These are phyloP conservation scores for Dinochytrium kinnereticum DNA, from an alignment of 371 early-diverging fungal genomes.

Conservation along the genomic window DNA sequence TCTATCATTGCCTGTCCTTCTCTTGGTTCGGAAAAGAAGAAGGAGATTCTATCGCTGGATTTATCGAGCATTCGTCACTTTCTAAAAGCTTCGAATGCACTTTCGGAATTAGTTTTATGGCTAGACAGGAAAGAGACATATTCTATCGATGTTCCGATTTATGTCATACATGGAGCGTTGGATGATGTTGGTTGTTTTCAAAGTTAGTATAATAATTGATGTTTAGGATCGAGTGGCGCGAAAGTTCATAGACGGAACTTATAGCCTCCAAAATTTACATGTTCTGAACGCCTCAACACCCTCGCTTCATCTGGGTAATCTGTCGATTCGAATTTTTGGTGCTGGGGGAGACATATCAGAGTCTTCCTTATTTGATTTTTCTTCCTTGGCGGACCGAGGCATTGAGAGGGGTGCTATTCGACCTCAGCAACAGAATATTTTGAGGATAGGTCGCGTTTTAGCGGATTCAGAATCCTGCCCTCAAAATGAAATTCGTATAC, in stretches of 20 bases:
- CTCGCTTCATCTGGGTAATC: not conserved
- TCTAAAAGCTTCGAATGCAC: not conserved
- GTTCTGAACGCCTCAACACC: not conserved
- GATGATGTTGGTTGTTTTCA: conserved; percentile 4
- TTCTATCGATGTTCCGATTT: conserved; percentile 8
- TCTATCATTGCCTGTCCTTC: not conserved
- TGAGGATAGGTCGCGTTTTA: conserved; percentile 1
- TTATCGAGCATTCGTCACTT: not conserved
- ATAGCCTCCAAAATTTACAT: conserved; percentile 1
- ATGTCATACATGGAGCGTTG: conserved; percentile 2
- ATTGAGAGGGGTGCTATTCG: not conserved
- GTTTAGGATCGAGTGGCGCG: not conserved
- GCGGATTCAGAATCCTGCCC: not conserved
- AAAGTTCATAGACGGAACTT: conserved; percentile 7
- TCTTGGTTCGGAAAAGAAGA: not conserved
- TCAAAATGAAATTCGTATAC: not conserved
- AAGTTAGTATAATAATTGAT: not conserved
- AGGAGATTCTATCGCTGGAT: not conserved
- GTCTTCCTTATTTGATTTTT: not conserved
- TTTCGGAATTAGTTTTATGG: not conserved
- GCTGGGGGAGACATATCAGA: conserved; percentile 7
- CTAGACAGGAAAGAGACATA: not conserved
- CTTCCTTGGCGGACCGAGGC: not conserved
- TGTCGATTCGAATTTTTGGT: not conserved
- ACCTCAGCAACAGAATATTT: not conserved